A percentile compares a stretch with the other conserved stretches of the same genome.
Conservation (phyloP, 805 yeast genomes). For the Spathaspora sp. region DNA sequence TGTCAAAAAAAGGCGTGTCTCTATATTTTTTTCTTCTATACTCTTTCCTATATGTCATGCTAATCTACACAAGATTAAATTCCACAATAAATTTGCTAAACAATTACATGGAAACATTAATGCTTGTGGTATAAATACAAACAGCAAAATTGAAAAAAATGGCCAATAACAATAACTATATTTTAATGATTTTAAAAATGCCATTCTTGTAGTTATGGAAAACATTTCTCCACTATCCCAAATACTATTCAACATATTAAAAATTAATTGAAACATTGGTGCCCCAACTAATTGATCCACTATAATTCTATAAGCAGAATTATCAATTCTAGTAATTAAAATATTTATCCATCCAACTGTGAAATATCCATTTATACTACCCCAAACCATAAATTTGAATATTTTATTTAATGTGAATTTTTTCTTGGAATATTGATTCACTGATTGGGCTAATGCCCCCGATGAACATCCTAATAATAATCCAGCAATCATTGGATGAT, state of each 20-base stretch:
- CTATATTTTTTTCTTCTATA: not conserved
- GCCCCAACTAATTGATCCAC: conserved; percentile 56
- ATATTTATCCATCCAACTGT: conserved; percentile 55
- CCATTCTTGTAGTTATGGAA: conserved; percentile 24
- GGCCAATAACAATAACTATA: conserved; percentile 61
- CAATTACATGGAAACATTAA: conserved; percentile 59
- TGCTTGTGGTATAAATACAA: conserved; percentile 45
- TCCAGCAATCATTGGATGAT: conserved; percentile 32
- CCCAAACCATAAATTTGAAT: conserved; percentile 57
- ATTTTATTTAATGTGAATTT: conserved; percentile 27
- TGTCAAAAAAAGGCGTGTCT: not conserved
- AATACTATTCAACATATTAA: conserved; percentile 43
- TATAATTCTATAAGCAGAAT: conserved; percentile 35
- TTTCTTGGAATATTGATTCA: conserved; percentile 31
- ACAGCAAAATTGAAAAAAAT: conserved; percentile 47
- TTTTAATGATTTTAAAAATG: conserved; percentile 46
- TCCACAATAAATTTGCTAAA: conserved; percentile 54
- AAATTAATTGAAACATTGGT: conserved; percentile 50
- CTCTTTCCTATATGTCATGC: conserved; percentile 6
- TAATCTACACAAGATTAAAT: conserved; percentile 42
- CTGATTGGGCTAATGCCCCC: conserved; percentile 40
- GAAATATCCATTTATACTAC: conserved; percentile 53
- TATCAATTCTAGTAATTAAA: conserved; percentile 34
- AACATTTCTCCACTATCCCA: conserved; percentile 53
- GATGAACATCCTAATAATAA: conserved; percentile 35